Evolutionary conservation across 208 protist genomes (phyloP), one percentile per base, ranked within the genome.

Genomic region (Trypanosomatidae sp.): DNA sequence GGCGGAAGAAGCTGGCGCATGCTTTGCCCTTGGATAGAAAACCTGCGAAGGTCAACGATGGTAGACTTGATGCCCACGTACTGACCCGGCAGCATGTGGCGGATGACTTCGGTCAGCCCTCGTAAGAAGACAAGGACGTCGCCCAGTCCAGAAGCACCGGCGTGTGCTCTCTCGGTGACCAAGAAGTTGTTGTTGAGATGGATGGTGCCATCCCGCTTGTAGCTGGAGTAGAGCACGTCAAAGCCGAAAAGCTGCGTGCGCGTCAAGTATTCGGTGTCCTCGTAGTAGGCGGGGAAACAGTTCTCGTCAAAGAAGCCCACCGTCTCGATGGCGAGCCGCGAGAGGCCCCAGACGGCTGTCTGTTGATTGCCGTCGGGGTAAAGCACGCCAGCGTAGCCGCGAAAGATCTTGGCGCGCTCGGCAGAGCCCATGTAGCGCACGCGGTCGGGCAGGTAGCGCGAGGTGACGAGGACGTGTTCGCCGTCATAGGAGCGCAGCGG

Each of bases 271-370:
- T 91, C 83, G 3, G 67, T 58, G 52, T 86, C 80, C 28, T 90
- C 82, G 44, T 76, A 72, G 70, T 80, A 82, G 15, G 73, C 79
- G 39, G 82, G 80, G 62, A 72, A 86, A 69, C 74, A 81, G 56
- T 88, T 91, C 52, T 91, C 80, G 59, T 91, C 82, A 17, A 86
- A 78, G 69, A 74, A 84, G 41, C 83, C 81, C 13, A 73, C 71
- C 46, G 56, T 74, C 44, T 72, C 62, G 0, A 91, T 69, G 0
- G 71, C 76, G 2, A 84, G 71, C 2, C 83, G 80, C 1, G 78
- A 77, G 8, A 88, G 6, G 1, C 33, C 66, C 56, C 77, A 78
- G 7, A 72, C 12, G 28, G 73, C 58, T 8, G 60, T 53, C 19
- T 79, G 74, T 1, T n/a, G 33, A 22, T 52, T 3, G 1, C 0